A percentile compares a stretch with the other conserved stretches of the same genome.
Conservation (phyloP, 1,139 yeast genomes). For the Sugiyamaella paludigena region DNA sequence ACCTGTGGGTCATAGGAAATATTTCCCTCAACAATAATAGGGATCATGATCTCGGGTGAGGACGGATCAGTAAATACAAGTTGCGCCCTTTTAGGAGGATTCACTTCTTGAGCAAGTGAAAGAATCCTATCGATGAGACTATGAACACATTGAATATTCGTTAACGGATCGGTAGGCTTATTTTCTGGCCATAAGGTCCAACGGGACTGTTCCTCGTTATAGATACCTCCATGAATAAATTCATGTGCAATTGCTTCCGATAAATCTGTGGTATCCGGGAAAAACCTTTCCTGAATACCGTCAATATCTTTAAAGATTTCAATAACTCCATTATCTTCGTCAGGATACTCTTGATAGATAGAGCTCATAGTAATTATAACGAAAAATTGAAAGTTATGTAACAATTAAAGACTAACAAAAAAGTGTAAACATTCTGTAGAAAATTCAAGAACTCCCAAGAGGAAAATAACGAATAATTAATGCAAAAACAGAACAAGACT, state of each 20-base stretch:
- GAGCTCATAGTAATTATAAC: neutral
- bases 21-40: constrained; percentile 7
- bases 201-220: constrained; percentile 1
- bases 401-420: neutral
- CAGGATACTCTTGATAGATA: constrained; percentile 10
- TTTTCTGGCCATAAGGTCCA: constrained; percentile 12
- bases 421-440: too few relatives aligned
- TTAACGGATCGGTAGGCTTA: neutral
- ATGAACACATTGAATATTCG: constrained; percentile 5
- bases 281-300: constrained; percentile 10
- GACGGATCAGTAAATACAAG: neutral
- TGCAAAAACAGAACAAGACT: too few relatives aligned
- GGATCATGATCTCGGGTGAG: constrained; percentile 12
- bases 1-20: constrained; percentile 4
- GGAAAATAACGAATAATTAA: too few relatives aligned
- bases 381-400: too few relatives aligned
- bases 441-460: too few relatives aligned
- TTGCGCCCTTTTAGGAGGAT: constrained; percentile 6
- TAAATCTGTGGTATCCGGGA: constrained; percentile 5
- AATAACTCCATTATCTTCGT: constrained; percentile 13
- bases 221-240: constrained; percentile 3
- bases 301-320: constrained; percentile 12
- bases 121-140: constrained; percentile 4
- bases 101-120: constrained; percentile 5
- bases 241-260: constrained; percentile 7